Percentiles rank a stretch among this genome's conserved stretches.
Evolutionary conservation across 371 early-diverging fungal genomes (phyloP).

Genomic region (Mucor plumbeus): DNA sequence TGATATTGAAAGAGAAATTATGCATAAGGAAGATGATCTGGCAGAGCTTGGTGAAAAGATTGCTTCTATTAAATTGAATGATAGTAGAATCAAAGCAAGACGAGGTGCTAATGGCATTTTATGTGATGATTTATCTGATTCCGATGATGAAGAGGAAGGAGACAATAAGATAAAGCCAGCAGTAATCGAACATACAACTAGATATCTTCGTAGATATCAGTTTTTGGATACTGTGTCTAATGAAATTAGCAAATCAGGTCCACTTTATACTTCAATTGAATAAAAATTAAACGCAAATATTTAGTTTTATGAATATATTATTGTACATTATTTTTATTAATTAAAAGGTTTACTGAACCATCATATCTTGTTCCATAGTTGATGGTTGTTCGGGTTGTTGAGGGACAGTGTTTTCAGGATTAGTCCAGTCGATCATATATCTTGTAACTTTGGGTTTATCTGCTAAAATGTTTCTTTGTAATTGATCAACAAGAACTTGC

Average conservation of each 20-base stretch:
- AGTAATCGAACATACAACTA: slow-evolving; percentile 21
- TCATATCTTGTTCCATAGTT: slow-evolving; percentile 37
- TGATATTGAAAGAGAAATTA: slow-evolving; percentile 37
- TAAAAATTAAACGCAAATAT: background rate
- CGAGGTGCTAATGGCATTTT: slow-evolving; percentile 13
- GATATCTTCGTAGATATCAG: slow-evolving; percentile 26
- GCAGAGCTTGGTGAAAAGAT: slow-evolving; percentile 30
- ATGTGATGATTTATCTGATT: slow-evolving; percentile 23
- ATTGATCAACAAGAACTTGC: slow-evolving; percentile 66
- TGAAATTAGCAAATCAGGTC: slow-evolving; percentile 13
- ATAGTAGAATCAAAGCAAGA: slow-evolving; percentile 10
- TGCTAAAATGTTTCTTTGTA: slow-evolving; percentile 86
- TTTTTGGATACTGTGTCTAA: slow-evolving; percentile 24
- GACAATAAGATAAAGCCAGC: background rate
- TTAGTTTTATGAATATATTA: slow-evolving; percentile 9
- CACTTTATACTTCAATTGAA: slow-evolving; percentile 11
- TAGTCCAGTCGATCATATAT: slow-evolving; percentile 54
- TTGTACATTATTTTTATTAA: slow-evolving; percentile 13
- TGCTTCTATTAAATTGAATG: slow-evolving; percentile 15
- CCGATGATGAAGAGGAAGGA: slow-evolving; percentile 26
- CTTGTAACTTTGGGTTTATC: slow-evolving; percentile 94
- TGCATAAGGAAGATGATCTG: slow-evolving; percentile 20
- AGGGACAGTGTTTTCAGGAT: slow-evolving; percentile 35
- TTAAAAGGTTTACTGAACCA: slow-evolving; percentile 35
- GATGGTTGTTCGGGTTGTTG: slow-evolving; percentile 19